Base-by-base conservation (phyloP, 352 stramenopile genomes). In the Pythium aphanidermatum region DNA sequence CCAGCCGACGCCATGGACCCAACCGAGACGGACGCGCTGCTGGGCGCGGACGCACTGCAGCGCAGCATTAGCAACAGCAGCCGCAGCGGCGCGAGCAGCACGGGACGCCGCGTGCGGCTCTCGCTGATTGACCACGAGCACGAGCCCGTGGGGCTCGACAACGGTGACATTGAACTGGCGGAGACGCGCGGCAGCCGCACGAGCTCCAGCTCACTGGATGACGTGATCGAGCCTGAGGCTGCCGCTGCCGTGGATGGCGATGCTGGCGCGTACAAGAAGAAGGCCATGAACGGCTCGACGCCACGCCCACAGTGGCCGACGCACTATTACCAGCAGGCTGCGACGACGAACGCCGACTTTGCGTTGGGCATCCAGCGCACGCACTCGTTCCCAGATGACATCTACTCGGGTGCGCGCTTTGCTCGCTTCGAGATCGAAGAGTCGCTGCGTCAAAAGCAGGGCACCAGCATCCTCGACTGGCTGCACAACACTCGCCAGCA, bases 381-480 rank as follows among this genome's bases (percentile, higher is more conserved):
- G n/a, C 68, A 91, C 51, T 91, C 78, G 49, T 86, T 91, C 45
- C 78, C 78, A 3, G 74, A 68, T 30, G 78, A 91, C 29, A 33
- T 91, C 27, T 91, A 86, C 65, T 86, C 75, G 2, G 74, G 65
- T 30, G 69, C 73, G 23, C 63, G 78, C 9, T 86, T 84, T 55
- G 79, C 70, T 19, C 73, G 78, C 17, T 91, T 91, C 44, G 73
- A 91, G 58, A 83, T 85, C 24, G 78, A 91, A 51, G 75, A 91
- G 36, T 65, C 69, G 3, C 59, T 91, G 36, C 63, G 78, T 6
- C 58, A 75, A 16, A 73, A 72, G 33, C 69, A 83, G 31, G 78
- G 78, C 36, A 76, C 71, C 27, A 82, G 69, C 44, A 63, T 91
- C 45, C 43, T 82, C 44, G 71, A 82, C 23, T 91, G 78, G 78